Percentiles rank a stretch among this genome's conserved stretches.
Evolutionary conservation across 148 eudicot genomes (phyloP).

Genomic region (Chenopodium album): DNA sequence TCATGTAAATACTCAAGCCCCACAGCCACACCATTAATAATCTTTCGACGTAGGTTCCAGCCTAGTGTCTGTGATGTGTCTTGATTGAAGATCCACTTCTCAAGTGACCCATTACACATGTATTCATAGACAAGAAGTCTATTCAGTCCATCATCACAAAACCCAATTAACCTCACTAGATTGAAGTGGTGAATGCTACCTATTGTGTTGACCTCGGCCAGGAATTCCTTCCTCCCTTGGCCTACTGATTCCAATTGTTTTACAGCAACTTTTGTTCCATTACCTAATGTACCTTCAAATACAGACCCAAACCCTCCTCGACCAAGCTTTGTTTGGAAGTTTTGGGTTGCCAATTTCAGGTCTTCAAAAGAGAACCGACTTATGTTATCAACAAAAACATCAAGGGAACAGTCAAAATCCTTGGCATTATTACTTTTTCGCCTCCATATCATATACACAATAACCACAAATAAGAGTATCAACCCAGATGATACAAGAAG

Average conservation of each 20-base stretch:
- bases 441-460: not conserved
- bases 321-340: constrained; percentile 27
- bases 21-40: constrained; percentile 33
- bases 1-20: constrained; percentile 30
- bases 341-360: constrained; percentile 2
- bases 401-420: not conserved
- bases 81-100: constrained; percentile 36
- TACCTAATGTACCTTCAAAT: constrained; percentile 12
- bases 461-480: not conserved
- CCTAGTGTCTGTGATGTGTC: constrained; percentile 15
- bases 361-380: constrained; percentile 19
- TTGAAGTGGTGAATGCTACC: constrained; percentile 41
- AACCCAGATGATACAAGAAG: not conserved
- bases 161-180: constrained; percentile 39
- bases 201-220: constrained; percentile 40
- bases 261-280: constrained; percentile 30
- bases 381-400: not conserved
- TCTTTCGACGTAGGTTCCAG: constrained; percentile 30
- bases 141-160: constrained; percentile 34
- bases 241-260: constrained; percentile 20
- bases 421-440: not conserved
- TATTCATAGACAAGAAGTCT: constrained; percentile 41
- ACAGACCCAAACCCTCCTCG: constrained; percentile 32
- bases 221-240: constrained; percentile 32
- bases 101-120: constrained; percentile 41